These are phyloP conservation scores for Epichloe glyceriae DNA, from an alignment of 2,329 filamentous ascomycete species.

Conservation along the genomic window DNA sequence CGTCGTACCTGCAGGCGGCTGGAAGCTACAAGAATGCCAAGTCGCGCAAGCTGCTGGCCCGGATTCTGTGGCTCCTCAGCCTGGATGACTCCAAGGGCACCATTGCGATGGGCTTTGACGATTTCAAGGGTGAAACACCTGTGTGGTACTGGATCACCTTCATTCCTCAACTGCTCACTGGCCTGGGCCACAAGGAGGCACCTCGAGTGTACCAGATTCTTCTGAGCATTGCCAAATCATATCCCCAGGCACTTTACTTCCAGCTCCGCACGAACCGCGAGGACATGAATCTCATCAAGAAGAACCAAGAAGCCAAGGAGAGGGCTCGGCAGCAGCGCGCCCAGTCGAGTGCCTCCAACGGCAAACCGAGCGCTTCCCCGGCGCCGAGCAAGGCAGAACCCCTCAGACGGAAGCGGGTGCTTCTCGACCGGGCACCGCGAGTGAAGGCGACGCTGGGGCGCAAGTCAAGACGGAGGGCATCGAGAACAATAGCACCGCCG, in stretches of 20 bases:
- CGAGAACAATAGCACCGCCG: constrained; percentile 19
- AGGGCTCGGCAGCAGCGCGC: constrained; percentile 39
- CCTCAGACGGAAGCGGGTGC: constrained; percentile 20
- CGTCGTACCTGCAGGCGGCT: constrained; percentile 90
- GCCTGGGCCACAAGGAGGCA: constrained; percentile 83
- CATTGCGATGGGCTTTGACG: constrained; percentile 77
- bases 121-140: constrained; percentile 93
- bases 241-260: constrained; percentile 93
- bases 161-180: constrained; percentile 89
- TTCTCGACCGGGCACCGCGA: constrained; percentile 38
- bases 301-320: constrained; percentile 67
- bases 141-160: constrained; percentile 99
- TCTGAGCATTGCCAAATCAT: constrained; percentile 86
- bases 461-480: constrained; percentile 32
- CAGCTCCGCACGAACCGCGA: constrained; percentile 85
- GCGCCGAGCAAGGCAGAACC: constrained; percentile 41
- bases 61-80: constrained; percentile 91
- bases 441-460: constrained; percentile 28
- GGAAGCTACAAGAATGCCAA: constrained; percentile 96
- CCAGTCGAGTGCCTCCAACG: constrained; percentile 30
- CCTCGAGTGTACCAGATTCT: constrained; percentile 76
- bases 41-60: constrained; percentile 81
- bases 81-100: constrained; percentile 78
- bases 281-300: constrained; percentile 87
- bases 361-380: constrained; percentile 33